A percentile compares a stretch with the other conserved stretches of the same genome.
phyloP scores from a whole-genome alignment of 768 basidiomycete genomes.

The Coprinellus micaceus region DNA sequence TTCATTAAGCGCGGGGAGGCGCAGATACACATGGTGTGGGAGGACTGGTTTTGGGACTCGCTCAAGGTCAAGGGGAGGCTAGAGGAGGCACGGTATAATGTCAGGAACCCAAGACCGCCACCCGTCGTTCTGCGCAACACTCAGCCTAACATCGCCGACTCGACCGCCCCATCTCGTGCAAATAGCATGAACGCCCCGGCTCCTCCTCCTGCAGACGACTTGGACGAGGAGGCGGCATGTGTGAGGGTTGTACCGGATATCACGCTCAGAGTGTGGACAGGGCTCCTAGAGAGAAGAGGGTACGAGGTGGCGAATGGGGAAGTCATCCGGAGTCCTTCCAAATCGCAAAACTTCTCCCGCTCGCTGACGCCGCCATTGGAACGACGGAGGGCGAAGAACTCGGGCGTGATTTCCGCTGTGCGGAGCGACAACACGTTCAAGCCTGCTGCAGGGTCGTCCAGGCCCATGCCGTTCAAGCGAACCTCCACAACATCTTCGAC shows the following conservation, averaged over 20 bases:
- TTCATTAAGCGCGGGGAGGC: slow-evolving; percentile 70
- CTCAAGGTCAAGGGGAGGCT: slow-evolving; percentile 59
- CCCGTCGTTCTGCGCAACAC: slow-evolving; percentile 37
- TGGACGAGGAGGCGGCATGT: slow-evolving; percentile 52
- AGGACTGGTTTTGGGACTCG: slow-evolving; percentile 97
- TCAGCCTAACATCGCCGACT: slow-evolving; percentile 5
- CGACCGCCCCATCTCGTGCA: background rate
- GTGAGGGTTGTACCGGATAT: slow-evolving; percentile 57
- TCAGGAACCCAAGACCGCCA: slow-evolving; percentile 57
- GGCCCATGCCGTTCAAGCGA: slow-evolving; percentile 41
- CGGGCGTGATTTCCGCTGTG: slow-evolving; percentile 54
- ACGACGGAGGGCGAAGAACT: slow-evolving; percentile 11
- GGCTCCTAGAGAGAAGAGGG: slow-evolving; percentile 63
- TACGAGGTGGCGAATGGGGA: slow-evolving; percentile 58
- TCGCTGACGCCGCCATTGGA: slow-evolving; percentile 7
- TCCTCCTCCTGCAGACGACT: slow-evolving; percentile 6
- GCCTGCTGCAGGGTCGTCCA: slow-evolving; percentile 28
- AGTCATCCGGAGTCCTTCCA: slow-evolving; percentile 60
- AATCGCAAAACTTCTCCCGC: slow-evolving; percentile 22
- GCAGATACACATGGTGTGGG: slow-evolving; percentile 80
- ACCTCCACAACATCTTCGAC: slow-evolving; percentile 27
- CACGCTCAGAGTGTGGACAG: slow-evolving; percentile 68
- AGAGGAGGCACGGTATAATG: slow-evolving; percentile 58
- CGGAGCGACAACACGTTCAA: slow-evolving; percentile 65
- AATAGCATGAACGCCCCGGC: slow-evolving; percentile 14